Evolutionary conservation across 345 rosid species (phyloP), one percentile per base, ranked within the genome.

Genomic region (Heritiera fomes): DNA sequence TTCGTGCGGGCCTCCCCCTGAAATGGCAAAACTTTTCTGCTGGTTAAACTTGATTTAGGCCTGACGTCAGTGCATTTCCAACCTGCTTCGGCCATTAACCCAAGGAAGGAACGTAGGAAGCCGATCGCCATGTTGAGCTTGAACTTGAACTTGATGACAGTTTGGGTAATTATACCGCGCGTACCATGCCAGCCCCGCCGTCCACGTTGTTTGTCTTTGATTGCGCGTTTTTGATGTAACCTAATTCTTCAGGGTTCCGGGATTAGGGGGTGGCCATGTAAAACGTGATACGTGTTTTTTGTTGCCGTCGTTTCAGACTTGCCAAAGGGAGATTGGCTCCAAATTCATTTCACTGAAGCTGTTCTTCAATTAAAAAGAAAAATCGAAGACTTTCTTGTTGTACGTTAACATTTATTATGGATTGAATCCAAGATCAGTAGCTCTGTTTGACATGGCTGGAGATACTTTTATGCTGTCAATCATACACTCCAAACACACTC

Each of bases 261-360:
- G 28, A 60, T 9, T 46, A n/a, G n/a, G 75, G 32, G 18, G 6
- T 3, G 2, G 20, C 47, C 49, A 34, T 53, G 76, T 17, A 53
- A 72, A 72, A 72, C 76, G 63, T 64, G 69, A 14, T 34, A 63
- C 8, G 69, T 53, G 34, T 45, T 68, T 68, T 59, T 61, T 18
- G 8, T 18, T 3, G 7, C 14, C 65, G 20, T 10, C 15, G 12
- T 38, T 38, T 15, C 61, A 11, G 23, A 56, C 10, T 18, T 55
- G 6, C 10, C 61, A 56, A 56, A 6, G 61, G 20, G 7, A 6
- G 23, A 52, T 3, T 13, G 2, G 14, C 13, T 7, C 15, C 50
- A 18, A 10, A 12, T 69, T 69, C 73, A 69, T 20, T 46, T 45
- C 8, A 20, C 32, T 20, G 50, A 20, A 69, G 56, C 55, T 45